Base-by-base conservation (phyloP, 192 early-diverging fungal species). In the Coemansia sp. region DNA sequence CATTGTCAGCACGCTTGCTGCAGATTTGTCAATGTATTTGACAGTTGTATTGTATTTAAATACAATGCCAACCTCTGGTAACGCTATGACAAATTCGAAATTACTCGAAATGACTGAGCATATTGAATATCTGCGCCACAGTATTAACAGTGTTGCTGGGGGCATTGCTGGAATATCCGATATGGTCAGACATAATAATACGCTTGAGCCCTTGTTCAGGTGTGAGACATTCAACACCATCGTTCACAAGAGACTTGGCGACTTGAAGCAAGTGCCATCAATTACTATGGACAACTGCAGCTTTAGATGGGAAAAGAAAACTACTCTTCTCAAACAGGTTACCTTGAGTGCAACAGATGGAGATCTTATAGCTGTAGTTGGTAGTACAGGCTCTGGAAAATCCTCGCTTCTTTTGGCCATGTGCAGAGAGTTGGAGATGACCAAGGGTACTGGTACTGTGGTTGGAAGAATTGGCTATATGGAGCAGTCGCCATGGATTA, bases 371-470 rank as follows among this genome's bases (percentile, higher is more conserved):
- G 93, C 90, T 1, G 72, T 96, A 37, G 88, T 94, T 13, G 94
- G 94, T 2, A 74, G 85, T 1, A 91, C 94, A 19, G 94, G 92
- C 13, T 78, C 84, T 26, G 93, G 93, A 52, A 96, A 96, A 63
- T 90, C 88, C 0, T 89, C 91, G 0, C 76, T 96, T 8, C 73
- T 96, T 1, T 88, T 87, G 53, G 88, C 91, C 17, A 70, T 96
- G 43, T 82, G 94, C 32, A 91, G 93, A 9, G 93, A 94, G 65
- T 90, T 92, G 84, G 86, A 78, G 58, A 78, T 81, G 39, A 60
- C 66, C 5, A 40, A 60, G 37, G 66, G 66, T 16, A 21, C 66
- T n/a, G 84, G 92, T 4, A 65, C 70, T 4, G 81, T 91, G 23
- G 83, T 86, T 37, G 90, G 91, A 6, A 78, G 76, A 8, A 79